phyloP scores from a whole-genome alignment of 2,329 filamentous ascomycete genomes.

The Clonostachys solani region DNA sequence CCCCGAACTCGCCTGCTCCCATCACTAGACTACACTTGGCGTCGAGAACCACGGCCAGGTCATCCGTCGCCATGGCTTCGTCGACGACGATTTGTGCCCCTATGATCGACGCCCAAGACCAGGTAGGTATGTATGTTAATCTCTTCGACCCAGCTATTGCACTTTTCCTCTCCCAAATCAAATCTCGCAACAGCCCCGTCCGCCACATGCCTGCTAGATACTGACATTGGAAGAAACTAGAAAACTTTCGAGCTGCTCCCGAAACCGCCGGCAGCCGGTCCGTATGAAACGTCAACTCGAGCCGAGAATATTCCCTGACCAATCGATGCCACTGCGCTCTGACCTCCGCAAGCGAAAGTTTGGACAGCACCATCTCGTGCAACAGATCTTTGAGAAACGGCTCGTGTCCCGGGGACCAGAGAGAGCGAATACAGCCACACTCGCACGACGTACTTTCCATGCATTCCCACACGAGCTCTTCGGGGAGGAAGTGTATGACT shows the following conservation, averaged over 20 bases:
- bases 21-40: no score
- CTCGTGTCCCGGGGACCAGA: no score
- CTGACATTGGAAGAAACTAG: background rate
- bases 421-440: background rate
- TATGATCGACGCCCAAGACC: background rate
- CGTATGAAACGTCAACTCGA: background rate
- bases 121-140: background rate
- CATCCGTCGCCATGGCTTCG: no score
- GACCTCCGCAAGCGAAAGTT: no score
- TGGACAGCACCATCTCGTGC: no score
- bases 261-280: background rate
- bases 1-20: no score
- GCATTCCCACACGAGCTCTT: conserved; percentile 18
- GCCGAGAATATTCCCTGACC: background rate
- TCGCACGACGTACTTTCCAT: background rate
- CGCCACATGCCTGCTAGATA: background rate
- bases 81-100: no score
- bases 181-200: background rate
- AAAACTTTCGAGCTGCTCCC: background rate
- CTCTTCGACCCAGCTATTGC: background rate
- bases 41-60: no score
- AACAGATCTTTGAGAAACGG: no score
- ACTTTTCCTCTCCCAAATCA: background rate
- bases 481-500: conserved; percentile 17
- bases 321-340: background rate